Evolutionary conservation across 2,329 filamentous ascomycete genomes (phyloP), one percentile per base, ranked within the genome.

Genomic region (Arthrobotrys sinensis): DNA sequence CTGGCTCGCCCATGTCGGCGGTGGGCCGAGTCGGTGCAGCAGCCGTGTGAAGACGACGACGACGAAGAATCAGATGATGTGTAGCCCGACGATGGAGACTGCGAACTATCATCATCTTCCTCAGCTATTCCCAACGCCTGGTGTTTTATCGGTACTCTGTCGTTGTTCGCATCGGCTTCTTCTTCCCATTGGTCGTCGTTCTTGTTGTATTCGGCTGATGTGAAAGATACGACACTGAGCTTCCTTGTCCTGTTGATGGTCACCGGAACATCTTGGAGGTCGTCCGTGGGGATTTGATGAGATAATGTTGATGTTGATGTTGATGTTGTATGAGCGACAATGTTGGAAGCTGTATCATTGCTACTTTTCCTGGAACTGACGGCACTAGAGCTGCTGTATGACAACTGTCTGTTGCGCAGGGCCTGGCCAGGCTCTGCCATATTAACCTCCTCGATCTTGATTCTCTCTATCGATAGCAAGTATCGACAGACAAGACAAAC

Each of bases 211-310:
- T 71, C 67, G 14, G 63, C 60, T 3, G 75, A 78, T 24, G 75
- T 68, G 62, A 78, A 72, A 12, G 75, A 78, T 10, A 72, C 75
- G 52, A 72, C 67, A 62, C 75, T 78, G 11, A 78, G 63, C 46
- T 78, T 78, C 7, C 71, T 57, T 14, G 65, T 76, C 64, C 65
- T 43, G 57, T 48, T 63, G 46, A 53, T 34, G 24, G 57, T 52
- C 52, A 14, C 34, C n/a, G 52, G 28, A 38, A 32, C 52, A 43
- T 16, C 34, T 12, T 40, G 32, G 32, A 57, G 34, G 24, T 53
- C 36, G 55, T 60, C 36, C 19, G 34, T 43, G 3, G 55, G 55
- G 24, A 43, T 43, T 14, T 7, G 2, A 8, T 43, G 34, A 24
- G 55, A 43, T 43, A 11, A 19, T 3, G 36, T 28, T 28, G 36